Evolutionary conservation across 192 early-diverging fungal genomes (phyloP), one percentile per base, ranked within the genome.

Genomic region (Coemansia asiatica): DNA sequence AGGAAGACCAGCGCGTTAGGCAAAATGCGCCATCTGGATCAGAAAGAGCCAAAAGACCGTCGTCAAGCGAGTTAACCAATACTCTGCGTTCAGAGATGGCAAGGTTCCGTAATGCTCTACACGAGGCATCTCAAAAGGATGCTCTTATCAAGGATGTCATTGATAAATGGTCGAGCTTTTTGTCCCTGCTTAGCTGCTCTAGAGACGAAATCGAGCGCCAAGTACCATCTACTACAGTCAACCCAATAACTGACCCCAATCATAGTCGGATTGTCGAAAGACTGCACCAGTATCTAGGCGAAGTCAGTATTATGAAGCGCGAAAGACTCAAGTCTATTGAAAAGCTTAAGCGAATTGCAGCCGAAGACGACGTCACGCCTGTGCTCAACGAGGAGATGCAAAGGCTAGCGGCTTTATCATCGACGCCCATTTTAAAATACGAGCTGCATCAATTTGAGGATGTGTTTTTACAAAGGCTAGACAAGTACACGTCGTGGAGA

Each of bases 281-380:
- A 22, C 68, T 93, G 33, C 87, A 88, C 38, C 69, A 72, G 64
- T 71, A 86, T 8, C 61, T 91, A 33, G 76, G 85, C 49, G 76
- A 88, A 29, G 81, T 88, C 4, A 68, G 80, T 12, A 51, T 83
- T 21, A 86, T 90, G 72, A 76, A 84, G 22, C 85, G 82, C 44
- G 84, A 81, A 44, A 85, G 90, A 2, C 60, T 74, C 23, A 86
- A 85, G 44, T 76, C 89, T 0, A 73, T 90, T 1, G 89, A 89
- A 19, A 84, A 90, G 67, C 71, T 91, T 2, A 91, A 88, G 69
- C 76, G 87, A 35, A 60, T 86, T 9, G 84, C 90, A 1, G 78
- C 85, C 36, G 83, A 85, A 28, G 94, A 96, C 68, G 92, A 96
- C 60, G 90, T 96, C 56, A 87, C 89, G 25, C 88, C 88, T 9